phyloP scores from a whole-genome alignment of 2,329 filamentous ascomycete genomes.

The Arthroderma sp. region DNA sequence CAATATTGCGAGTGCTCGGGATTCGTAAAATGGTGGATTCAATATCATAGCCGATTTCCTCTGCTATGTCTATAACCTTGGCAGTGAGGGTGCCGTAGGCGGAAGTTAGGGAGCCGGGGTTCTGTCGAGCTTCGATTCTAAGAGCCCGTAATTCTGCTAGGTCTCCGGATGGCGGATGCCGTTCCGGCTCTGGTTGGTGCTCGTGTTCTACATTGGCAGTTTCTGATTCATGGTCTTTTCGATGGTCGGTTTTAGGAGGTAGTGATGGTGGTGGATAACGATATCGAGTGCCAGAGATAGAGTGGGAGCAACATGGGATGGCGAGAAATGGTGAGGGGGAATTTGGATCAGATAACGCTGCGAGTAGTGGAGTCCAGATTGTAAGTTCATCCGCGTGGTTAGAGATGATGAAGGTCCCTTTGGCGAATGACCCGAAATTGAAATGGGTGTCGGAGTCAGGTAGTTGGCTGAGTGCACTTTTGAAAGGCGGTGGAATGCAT shows the following conservation, averaged over 20 bases:
- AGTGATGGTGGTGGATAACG: slow-evolving; percentile 34
- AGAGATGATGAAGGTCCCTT: slow-evolving; percentile 78
- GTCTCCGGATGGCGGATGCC: slow-evolving; percentile 17
- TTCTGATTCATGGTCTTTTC: slow-evolving; percentile 1
- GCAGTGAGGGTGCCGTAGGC: slow-evolving; percentile 72
- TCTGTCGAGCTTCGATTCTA: slow-evolving; percentile 21
- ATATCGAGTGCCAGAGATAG: slow-evolving; percentile 60
- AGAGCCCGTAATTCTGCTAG: slow-evolving; percentile 25
- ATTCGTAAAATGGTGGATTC: slow-evolving; percentile 83
- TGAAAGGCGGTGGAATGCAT: slow-evolving; percentile 44
- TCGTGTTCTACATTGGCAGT: not conserved
- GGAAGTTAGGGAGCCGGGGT: slow-evolving; percentile 39
- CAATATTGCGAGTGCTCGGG: slow-evolving; percentile 33
- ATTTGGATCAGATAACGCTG: slow-evolving; percentile 39
- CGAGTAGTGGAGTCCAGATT: slow-evolving; percentile 85
- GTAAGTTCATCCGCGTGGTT: slow-evolving; percentile 97
- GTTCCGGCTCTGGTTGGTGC: slow-evolving; percentile 6
- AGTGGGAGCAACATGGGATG: slow-evolving; percentile 91
- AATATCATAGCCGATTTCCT: slow-evolving; percentile 58
- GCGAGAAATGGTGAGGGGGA: slow-evolving; percentile 72
- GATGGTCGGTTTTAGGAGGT: slow-evolving; percentile 2
- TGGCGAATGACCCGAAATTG: slow-evolving; percentile 49
- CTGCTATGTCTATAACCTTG: slow-evolving; percentile 59
- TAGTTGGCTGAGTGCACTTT: slow-evolving; percentile 13
- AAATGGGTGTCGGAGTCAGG: not conserved